A percentile compares a stretch with the other conserved stretches of the same genome.
Evolutionary conservation across 192 early-diverging fungal species (phyloP).

Genomic region (Backusella circina): DNA sequence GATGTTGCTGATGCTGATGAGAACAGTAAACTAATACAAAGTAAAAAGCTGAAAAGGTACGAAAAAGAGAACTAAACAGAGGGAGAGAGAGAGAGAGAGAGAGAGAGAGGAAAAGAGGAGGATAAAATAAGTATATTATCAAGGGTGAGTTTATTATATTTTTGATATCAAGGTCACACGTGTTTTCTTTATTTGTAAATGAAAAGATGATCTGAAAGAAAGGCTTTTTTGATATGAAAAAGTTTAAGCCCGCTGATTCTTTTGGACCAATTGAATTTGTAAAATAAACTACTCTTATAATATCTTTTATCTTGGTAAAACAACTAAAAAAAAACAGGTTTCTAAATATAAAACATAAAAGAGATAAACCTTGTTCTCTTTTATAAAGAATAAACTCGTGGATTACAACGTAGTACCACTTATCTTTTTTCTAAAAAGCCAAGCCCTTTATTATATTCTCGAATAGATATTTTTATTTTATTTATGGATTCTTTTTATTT

Average conservation of each 20-base stretch:
- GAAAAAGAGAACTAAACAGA: slow-evolving; percentile 9
- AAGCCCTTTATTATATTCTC: background rate
- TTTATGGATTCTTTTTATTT: background rate
- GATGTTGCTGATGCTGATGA: background rate
- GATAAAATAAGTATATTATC: background rate
- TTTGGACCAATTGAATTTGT: background rate
- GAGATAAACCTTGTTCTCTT: background rate
- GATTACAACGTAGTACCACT: background rate
- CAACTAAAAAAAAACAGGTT: background rate
- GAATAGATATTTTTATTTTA: background rate
- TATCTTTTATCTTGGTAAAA: no score
- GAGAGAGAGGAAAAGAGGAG: background rate
- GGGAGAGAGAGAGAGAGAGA: background rate
- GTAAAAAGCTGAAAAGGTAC: background rate
- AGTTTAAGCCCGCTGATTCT: background rate
- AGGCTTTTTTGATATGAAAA: background rate
- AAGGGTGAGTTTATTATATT: background rate
- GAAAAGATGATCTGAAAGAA: background rate
- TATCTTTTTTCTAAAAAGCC: no score
- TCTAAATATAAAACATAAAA: background rate
- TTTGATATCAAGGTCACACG: slow-evolving; percentile 2
- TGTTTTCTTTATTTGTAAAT: background rate
- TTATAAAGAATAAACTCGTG: background rate
- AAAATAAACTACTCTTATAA: background rate
- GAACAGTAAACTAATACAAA: background rate